phyloP scores from a whole-genome alignment of 2,329 filamentous ascomycete genomes.

The Dactylellina cionopaga region DNA sequence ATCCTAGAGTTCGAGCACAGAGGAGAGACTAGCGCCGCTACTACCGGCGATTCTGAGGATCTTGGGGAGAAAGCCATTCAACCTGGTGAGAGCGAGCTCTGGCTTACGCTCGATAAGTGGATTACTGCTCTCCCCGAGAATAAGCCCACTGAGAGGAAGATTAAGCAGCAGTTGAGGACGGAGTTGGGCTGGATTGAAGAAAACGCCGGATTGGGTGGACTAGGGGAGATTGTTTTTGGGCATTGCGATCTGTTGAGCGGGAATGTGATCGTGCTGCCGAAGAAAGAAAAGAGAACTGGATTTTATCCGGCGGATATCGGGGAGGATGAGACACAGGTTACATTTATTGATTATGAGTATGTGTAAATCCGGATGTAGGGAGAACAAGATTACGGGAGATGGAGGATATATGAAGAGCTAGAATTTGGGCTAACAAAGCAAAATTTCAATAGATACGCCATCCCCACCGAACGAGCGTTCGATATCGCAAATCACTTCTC shows the following conservation, averaged over 20 bases:
- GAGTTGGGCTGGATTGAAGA: slow-evolving; percentile 52
- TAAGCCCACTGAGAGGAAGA: slow-evolving; percentile 69
- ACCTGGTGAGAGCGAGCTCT: slow-evolving; percentile 64
- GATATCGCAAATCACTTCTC: slow-evolving; percentile 98
- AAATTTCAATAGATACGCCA: slow-evolving; percentile 75
- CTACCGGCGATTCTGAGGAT: neutral
- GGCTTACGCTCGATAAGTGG: slow-evolving; percentile 97
- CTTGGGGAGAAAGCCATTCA: slow-evolving; percentile 16
- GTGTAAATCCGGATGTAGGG: neutral
- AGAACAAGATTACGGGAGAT: neutral
- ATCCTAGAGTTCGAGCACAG: slow-evolving; percentile 13
- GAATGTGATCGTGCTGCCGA: slow-evolving; percentile 86
- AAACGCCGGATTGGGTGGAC: slow-evolving; percentile 39
- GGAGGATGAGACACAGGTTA: slow-evolving; percentile 67
- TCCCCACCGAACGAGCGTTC: slow-evolving; percentile 91
- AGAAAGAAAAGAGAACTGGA: slow-evolving; percentile 58
- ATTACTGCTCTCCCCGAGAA: slow-evolving; percentile 81
- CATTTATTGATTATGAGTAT: slow-evolving; percentile 93
- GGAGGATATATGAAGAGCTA: neutral
- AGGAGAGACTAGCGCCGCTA: neutral
- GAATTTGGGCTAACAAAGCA: slow-evolving; percentile 8
- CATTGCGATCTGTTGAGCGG: slow-evolving; percentile 96
- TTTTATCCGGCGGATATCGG: slow-evolving; percentile 53
- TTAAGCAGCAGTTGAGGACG: slow-evolving; percentile 51
- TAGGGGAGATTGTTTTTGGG: slow-evolving; percentile 76